These are phyloP conservation scores for Austroboletus eburneus DNA, from an alignment of 768 basidiomycete genomes.

Conservation along the genomic window DNA sequence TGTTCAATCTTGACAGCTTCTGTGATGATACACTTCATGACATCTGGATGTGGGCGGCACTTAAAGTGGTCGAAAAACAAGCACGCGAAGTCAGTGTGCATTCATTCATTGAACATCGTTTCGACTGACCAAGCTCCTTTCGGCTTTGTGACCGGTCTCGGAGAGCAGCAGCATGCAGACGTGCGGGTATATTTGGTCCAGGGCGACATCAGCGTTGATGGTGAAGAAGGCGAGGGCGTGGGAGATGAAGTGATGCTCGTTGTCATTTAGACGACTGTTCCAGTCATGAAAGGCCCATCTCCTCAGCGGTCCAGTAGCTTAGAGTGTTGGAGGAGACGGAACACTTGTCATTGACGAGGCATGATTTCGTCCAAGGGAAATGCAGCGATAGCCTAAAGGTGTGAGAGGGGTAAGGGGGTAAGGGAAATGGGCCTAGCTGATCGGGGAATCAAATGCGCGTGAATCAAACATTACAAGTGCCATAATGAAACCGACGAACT, in stretches of 20 bases:
- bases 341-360: slow-evolving; percentile 30
- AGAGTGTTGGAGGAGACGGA: slow-evolving; percentile 28
- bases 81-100: slow-evolving; percentile 96
- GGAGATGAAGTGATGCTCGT: slow-evolving; percentile 86
- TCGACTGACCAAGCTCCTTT: slow-evolving; percentile 92
- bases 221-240: slow-evolving; percentile 96
- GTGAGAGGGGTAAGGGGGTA: background rate
- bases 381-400: slow-evolving; percentile 34
- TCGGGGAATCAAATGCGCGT: too few species aligned
- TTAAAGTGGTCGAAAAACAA: slow-evolving; percentile 80
- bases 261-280: slow-evolving; percentile 72
- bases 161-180: too few species aligned
- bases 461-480: too few species aligned
- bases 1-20: slow-evolving; percentile 87
- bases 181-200: too few species aligned
- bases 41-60: slow-evolving; percentile 76
- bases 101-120: slow-evolving; percentile 94
- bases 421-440: slow-evolving; percentile 42
- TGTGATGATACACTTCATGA: slow-evolving; percentile 63
- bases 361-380: slow-evolving; percentile 34
- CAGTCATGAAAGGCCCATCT: slow-evolving; percentile 89
- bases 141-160: too few species aligned
- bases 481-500: too few species aligned
- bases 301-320: slow-evolving; percentile 88
- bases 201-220: slow-evolving; percentile 91